Evolutionary conservation across 1,139 yeast species (phyloP), one percentile per base, ranked within the genome.

Genomic region (Hyphopichia burtonii): DNA sequence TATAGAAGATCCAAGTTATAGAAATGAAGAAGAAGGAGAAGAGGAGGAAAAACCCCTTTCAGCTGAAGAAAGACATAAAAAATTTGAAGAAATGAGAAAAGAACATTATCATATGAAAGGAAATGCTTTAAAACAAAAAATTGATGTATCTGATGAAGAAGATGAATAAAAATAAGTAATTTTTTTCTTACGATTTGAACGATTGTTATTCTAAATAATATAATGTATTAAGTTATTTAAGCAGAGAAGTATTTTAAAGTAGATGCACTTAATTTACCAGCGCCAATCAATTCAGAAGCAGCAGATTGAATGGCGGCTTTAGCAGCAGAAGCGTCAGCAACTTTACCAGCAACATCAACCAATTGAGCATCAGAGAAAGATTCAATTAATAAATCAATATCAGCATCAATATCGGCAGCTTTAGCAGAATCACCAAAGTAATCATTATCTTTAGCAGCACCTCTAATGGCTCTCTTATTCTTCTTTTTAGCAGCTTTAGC

Each of bases 401-500:
- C 98, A 47, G 82, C 82, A 52, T 86, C 96, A 53, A 87, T 83
- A 45, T 74, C 74, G 43, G 80, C 73, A 42, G 91, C 76, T 47
- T 80, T 79, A 49, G 69, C 78, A 44, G 82, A 83, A 51, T 83
- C 89, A 51, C 94, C 93, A 56, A 90, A 89, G 80, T 88, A 90
- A 49, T 78, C 88, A 56, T 76, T 81, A 34, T 88, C 97, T 76
- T 91, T 90, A 54, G 82, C 88, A 44, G 91, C 75, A 56, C 72
- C 71, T 80, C 98, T 89, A 53, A 93, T 71, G 43, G 87, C 71
- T 79, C 97, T 88, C 90, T 88, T 93, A 77, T 86, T 89, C 88
- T 91, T 93, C 95, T 87, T 93, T 80, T 87, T 89, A 38, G 98
- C 96, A 54, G 82, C 83, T 78, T 90, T 91, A 45, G 96, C 96